These are phyloP conservation scores for Microcera coccophila DNA, from an alignment of 2,329 filamentous ascomycete species.

Conservation along the genomic window DNA sequence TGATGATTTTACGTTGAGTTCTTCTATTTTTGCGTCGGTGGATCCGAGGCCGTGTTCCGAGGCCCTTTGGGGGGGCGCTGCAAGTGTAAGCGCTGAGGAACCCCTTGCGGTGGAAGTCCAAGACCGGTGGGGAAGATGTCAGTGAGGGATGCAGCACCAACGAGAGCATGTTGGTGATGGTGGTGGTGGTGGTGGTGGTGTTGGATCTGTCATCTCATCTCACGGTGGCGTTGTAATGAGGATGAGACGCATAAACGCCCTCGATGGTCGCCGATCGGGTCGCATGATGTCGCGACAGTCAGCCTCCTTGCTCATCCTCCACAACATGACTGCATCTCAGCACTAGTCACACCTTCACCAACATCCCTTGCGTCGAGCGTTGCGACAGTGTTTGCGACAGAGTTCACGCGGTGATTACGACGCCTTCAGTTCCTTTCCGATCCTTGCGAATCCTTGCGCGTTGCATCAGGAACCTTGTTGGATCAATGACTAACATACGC, in stretches of 20 bases:
- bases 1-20: constrained; percentile 8
- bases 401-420: constrained; percentile 7
- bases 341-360: constrained; percentile 15
- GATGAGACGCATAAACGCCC: constrained; percentile 9
- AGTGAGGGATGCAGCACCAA: constrained; percentile 13
- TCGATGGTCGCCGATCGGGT: constrained; percentile 14
- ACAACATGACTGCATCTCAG: constrained; percentile 17
- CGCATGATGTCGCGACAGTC: constrained; percentile 13
- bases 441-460: too few species aligned
- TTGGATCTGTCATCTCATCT: constrained; percentile 16
- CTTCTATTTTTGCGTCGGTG: constrained; percentile 21
- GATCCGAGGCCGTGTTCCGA: neutral
- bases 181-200: constrained; percentile 12
- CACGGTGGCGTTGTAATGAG: constrained; percentile 8
- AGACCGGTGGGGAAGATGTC: constrained; percentile 18
- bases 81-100: constrained; percentile 22
- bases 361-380: constrained; percentile 19
- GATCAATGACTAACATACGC: constrained; percentile 18
- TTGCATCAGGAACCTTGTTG: constrained; percentile 13
- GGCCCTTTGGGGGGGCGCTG: constrained; percentile 10
- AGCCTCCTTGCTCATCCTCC: constrained; percentile 2
- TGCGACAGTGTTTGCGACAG: constrained; percentile 4
- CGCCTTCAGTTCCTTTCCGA: too few species aligned
- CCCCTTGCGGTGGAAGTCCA: constrained; percentile 23
- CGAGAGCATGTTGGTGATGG: constrained; percentile 14